These are phyloP conservation scores for Aegilops sharonensis DNA, from an alignment of 176 grass and related monocot species.

Conservation along the genomic window DNA sequence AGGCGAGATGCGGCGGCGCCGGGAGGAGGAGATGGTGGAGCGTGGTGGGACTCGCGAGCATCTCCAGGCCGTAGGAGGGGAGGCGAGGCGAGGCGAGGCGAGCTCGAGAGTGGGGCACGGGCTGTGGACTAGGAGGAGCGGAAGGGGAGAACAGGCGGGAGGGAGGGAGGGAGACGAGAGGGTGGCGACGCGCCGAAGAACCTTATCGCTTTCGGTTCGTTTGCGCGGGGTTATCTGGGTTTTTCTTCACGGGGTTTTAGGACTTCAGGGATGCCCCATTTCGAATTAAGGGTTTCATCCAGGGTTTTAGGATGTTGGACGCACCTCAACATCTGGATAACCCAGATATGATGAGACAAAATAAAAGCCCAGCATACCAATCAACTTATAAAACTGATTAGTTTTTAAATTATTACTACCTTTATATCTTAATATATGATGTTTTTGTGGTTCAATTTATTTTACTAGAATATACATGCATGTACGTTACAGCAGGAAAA, in stretches of 20 bases:
- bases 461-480: no score
- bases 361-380: no score
- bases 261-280: background rate
- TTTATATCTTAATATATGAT: no score
- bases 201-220: constrained; percentile 47
- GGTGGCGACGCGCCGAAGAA: constrained; percentile 28
- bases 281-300: no score
- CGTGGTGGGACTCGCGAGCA: constrained; percentile 46
- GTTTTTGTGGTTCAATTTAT: no score
- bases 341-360: no score
- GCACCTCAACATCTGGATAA: no score
- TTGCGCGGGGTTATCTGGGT: background rate
- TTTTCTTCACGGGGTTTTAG: background rate
- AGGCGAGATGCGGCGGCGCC: constrained; percentile 37
- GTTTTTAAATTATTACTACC: no score
- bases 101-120: constrained; percentile 1
- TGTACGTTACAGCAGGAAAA: no score
- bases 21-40: constrained; percentile 41
- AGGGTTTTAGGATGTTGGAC: no score
- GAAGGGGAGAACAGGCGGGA: constrained; percentile 6
- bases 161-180: constrained; percentile 23
- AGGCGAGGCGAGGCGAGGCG: constrained; percentile 26
- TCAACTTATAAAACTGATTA: no score
- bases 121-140: background rate
- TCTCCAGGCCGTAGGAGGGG: constrained; percentile 12